A percentile compares a stretch with the other conserved stretches of the same genome.
These are phyloP conservation scores for Clonostachys rosea DNA, from an alignment of 2,329 filamentous ascomycete genomes.

Conservation along the genomic window DNA sequence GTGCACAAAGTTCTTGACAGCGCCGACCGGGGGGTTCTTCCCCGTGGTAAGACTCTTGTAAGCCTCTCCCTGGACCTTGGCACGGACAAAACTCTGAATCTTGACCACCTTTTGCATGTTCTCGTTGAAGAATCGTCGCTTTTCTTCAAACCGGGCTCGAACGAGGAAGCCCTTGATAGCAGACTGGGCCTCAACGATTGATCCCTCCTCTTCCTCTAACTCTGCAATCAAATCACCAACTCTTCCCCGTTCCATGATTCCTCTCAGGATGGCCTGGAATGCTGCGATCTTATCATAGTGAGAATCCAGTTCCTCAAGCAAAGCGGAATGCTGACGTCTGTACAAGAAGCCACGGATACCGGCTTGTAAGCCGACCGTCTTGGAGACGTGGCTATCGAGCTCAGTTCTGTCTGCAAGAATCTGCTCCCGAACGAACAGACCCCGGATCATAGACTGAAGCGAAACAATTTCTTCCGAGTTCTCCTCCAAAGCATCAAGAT, in stretches of 20 bases:
- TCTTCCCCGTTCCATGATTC: constrained; percentile 71
- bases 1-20: constrained; percentile 97
- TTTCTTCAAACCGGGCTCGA: constrained; percentile 72
- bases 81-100: constrained; percentile 93
- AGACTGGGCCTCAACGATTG: constrained; percentile 70
- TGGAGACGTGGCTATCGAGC: constrained; percentile 51
- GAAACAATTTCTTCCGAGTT: constrained; percentile 40
- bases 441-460: constrained; percentile 57
- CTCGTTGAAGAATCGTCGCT: constrained; percentile 82
- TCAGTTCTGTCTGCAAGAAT: constrained; percentile 43
- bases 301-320: constrained; percentile 67
- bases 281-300: constrained; percentile 62
- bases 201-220: constrained; percentile 79
- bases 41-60: constrained; percentile 96
- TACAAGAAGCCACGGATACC: constrained; percentile 60
- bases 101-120: constrained; percentile 99
- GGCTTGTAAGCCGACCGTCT: constrained; percentile 62
- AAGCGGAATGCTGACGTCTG: constrained; percentile 53
- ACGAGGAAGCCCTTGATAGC: constrained; percentile 70
- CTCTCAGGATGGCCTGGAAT: constrained; percentile 73
- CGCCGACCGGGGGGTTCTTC: constrained; percentile 94
- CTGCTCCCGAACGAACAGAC: constrained; percentile 52
- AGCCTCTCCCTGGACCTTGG: constrained; percentile 92
- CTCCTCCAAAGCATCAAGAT: constrained; percentile 39
- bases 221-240: constrained; percentile 71